A percentile compares a stretch with the other conserved stretches of the same genome.
Evolutionary conservation across 306 rosid genomes (phyloP).

Genomic region (Sicyos baderoa): DNA sequence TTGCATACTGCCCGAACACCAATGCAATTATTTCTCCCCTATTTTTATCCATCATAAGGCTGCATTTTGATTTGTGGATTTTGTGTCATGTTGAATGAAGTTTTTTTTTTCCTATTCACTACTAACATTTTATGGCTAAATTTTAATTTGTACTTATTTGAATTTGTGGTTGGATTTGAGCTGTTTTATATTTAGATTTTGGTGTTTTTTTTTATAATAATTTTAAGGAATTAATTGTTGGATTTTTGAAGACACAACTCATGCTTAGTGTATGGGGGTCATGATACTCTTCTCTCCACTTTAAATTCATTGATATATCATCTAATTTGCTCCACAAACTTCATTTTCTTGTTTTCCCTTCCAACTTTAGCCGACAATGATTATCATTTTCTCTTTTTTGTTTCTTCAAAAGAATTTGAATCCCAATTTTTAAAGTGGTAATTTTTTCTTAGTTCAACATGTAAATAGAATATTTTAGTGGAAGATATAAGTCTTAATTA

Average conservation of each 20-base stretch:
- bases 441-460: too few relatives aligned
- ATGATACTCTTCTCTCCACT: background rate
- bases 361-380: background rate
- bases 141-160: background rate
- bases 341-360: background rate
- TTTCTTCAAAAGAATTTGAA: background rate
- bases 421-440: too few relatives aligned
- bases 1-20: too few relatives aligned
- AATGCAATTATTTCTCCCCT: too few relatives aligned
- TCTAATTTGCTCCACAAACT: background rate
- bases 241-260: background rate
- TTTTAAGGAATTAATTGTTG: background rate
- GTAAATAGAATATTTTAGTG: too few relatives aligned
- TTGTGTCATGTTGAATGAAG: background rate
- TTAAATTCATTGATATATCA: background rate
- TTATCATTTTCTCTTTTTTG: too few relatives aligned
- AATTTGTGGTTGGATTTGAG: background rate
- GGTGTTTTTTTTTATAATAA: background rate
- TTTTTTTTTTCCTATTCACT: background rate
- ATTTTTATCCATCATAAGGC: too few relatives aligned
- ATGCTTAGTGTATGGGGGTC: background rate
- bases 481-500: too few relatives aligned
- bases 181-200: background rate
- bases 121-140: background rate
- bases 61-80: too few relatives aligned